Evolutionary conservation across 805 yeast genomes (phyloP), one percentile per base, ranked within the genome.

Genomic region (Candida ortonii): DNA sequence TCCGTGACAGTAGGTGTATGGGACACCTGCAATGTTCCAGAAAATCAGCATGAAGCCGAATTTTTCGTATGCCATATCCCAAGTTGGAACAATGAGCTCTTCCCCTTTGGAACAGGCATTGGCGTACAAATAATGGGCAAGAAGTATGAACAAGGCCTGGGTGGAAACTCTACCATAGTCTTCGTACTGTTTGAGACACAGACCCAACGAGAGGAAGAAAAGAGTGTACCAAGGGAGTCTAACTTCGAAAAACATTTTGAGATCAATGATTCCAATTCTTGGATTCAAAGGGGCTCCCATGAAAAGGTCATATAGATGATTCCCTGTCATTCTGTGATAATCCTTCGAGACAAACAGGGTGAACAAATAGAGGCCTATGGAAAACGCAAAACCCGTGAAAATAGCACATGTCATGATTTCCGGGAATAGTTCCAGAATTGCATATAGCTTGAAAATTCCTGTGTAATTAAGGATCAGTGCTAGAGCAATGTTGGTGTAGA

Each of bases 21-120:
- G 98, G 25, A 93, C 98, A 53, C 98, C 98, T 20, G 97, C 96
- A 60, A 93, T 87, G 68, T 93, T 93, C 98, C 98, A 93, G 72
- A 93, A 93, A 51, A 89, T 78, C 47, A 93, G 76, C 97, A 93
- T 89, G 71, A 93, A 93, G n/a, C 98, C 98, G 53, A 93, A 93
- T 66, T 93, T 93, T 63, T 93, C 98, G 63, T 93, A 93, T 20
- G 95, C 96, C 97, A 93, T 90, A 62, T 93, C 98, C 97, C 98
- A 93, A 13, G 96, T 84, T 50, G 97, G 96, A 44, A 89, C 95
- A 59, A 93, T 93, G 52, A 90, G 70, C 61, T 93, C 97, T 65
- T 93, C 98, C 50, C 97, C 98, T 65, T 93, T 93, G 38, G 95
- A 81, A 64, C 97, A 90, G 3, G 97, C 96, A 56, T 93, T 90